Evolutionary conservation across 2,329 filamentous ascomycete species (phyloP), one percentile per base, ranked within the genome.

Genomic region (Paramyrothecium roridum): DNA sequence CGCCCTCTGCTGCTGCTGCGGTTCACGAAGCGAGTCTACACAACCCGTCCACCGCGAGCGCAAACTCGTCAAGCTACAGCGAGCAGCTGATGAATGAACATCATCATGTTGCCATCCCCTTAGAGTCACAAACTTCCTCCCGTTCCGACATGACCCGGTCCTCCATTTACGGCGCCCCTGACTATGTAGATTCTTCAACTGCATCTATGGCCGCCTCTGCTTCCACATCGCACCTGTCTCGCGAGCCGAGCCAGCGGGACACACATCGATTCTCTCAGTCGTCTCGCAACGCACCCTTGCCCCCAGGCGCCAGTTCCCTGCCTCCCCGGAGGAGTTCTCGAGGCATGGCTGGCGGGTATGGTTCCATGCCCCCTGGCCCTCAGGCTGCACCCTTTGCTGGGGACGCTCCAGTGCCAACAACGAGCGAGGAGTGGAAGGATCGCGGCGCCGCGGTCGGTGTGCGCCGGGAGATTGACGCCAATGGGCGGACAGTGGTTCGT

Each of bases 391-490:
- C 65, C 10, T 71, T 69, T 62, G 71, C 69, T 2, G 67, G 73
- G 12, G 80, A 83, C 23, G 62, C 73, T 21, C 69, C 73, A 3
- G 67, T 76, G 20, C 75, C 77, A 1, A 71, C 73, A 1, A 91
- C 88, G 65, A 93, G 86, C 63, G 93, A 97, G 64, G 93, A 98
- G 60, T 98, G 95, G 95, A 91, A 96, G 73, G 93, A 99, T 46
- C 87, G 88, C 57, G 95, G 95, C 47, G 93, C 95, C n/a, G 92
- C 93, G 2, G 86, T 96, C 26, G 87, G 87, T 19, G 82, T 93
- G 52, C 84, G 89, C 56, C 87, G 91, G 68, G 93, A 97, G 68
- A 81, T 92, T 23, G 95, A 98, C 71, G 84, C 89, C 30, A 90
- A 87, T 61, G 95, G 95, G 20, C 89, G 91, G 62, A 86, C 90